A percentile compares a stretch with the other conserved stretches of the same genome.
Conservation (phyloP, 2,329 filamentous ascomycete genomes). For the Hypomyces rosellus region DNA sequence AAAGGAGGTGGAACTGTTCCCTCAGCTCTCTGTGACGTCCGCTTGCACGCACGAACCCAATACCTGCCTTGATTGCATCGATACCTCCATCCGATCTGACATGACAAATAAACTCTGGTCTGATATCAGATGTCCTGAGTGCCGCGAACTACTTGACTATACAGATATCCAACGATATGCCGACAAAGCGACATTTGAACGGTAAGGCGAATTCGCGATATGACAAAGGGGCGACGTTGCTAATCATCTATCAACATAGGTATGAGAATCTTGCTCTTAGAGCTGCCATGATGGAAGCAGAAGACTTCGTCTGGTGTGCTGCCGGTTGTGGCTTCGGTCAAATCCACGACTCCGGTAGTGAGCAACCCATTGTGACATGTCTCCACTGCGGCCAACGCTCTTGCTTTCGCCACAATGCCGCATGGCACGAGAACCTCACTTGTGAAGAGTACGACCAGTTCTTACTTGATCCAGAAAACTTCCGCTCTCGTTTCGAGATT, state of each 20-base stretch:
- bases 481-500: conserved; percentile 30
- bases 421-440: conserved; percentile 36
- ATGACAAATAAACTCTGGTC: conserved; percentile 33
- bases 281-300: conserved; percentile 34
- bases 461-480: conserved; percentile 32
- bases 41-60: conserved; percentile 27
- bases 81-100: conserved; percentile 28
- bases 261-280: conserved; percentile 39
- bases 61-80: conserved; percentile 30
- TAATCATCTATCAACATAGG: conserved; percentile 15
- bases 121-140: conserved; percentile 48
- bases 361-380: conserved; percentile 37
- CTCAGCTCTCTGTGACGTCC: conserved; percentile 25
- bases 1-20: conserved; percentile 25
- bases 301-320: conserved; percentile 49
- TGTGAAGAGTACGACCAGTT: conserved; percentile 39
- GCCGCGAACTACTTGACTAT: conserved; percentile 35
- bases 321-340: conserved; percentile 46
- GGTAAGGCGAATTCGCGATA: conserved; percentile 22
- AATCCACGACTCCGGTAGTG: conserved; percentile 37
- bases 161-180: conserved; percentile 41
- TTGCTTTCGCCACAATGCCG: conserved; percentile 36
- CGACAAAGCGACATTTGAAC: conserved; percentile 35
- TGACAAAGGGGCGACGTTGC: too few relatives aligned
- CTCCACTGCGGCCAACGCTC: conserved; percentile 32